A percentile compares a stretch with the other conserved stretches of the same genome.
Evolutionary conservation across 495 filamentous ascomycete species (phyloP).

Genomic region (Pyrenula massariospora): DNA sequence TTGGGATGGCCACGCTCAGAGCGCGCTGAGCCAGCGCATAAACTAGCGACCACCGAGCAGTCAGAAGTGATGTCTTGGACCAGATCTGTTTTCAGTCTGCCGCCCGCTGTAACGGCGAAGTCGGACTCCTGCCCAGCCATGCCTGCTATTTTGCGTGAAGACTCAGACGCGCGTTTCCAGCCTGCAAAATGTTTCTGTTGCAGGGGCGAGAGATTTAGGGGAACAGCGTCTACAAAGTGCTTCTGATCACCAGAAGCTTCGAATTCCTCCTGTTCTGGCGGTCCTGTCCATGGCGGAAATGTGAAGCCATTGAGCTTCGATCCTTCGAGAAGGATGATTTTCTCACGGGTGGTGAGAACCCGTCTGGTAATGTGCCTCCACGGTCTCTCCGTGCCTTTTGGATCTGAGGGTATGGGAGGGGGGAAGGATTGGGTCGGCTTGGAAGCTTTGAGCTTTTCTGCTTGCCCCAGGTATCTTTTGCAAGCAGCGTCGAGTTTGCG

Average conservation of each 20-base stretch:
- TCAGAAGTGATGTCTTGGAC: slow-evolving; percentile 92
- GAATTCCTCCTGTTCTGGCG: slow-evolving; percentile 46
- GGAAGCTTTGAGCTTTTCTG: slow-evolving; percentile 58
- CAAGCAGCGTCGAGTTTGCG: slow-evolving; percentile 49
- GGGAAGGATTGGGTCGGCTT: slow-evolving; percentile 20
- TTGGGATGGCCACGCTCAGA: slow-evolving; percentile 45
- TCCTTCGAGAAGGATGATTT: slow-evolving; percentile 64
- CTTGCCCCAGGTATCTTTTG: slow-evolving; percentile 50
- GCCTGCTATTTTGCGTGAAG: slow-evolving; percentile 14
- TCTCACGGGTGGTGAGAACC: slow-evolving; percentile 55
- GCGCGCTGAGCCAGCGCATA: slow-evolving; percentile 70
- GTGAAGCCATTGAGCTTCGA: slow-evolving; percentile 68
- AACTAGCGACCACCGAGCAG: slow-evolving; percentile 92
- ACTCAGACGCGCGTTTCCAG: slow-evolving; percentile 68
- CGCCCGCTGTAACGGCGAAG: slow-evolving; percentile 36
- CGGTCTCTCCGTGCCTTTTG: slow-evolving; percentile 5
- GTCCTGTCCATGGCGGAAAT: slow-evolving; percentile 69
- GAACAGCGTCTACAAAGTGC: slow-evolving; percentile 53
- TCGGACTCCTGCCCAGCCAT: slow-evolving; percentile 2
- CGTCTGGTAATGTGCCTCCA: slow-evolving; percentile 40
- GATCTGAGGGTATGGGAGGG: slow-evolving; percentile 4
- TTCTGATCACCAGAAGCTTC: slow-evolving; percentile 18
- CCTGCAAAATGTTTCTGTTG: slow-evolving; percentile 63
- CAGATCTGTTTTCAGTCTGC: slow-evolving; percentile 51
- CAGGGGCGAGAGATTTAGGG: slow-evolving; percentile 54